These are phyloP conservation scores for Malus hybrid DNA, from an alignment of 331 rosid genomes.

Conservation along the genomic window DNA sequence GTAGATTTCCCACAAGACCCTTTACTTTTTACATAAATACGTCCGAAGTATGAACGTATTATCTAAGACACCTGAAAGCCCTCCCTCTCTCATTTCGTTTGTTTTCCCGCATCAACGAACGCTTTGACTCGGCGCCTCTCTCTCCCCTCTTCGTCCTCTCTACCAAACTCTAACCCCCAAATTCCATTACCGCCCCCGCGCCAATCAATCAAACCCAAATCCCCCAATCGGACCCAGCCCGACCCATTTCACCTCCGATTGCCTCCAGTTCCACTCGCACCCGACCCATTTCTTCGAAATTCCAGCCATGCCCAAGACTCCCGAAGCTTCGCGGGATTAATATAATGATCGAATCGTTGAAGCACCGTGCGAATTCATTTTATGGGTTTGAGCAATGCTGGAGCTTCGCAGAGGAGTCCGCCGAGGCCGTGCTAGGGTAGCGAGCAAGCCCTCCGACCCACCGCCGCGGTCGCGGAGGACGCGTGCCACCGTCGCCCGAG, in stretches of 20 bases:
- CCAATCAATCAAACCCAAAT: not conserved
- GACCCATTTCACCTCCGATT: not conserved
- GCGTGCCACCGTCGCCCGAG: conserved; percentile 69
- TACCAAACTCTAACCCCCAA: conserved; percentile 59
- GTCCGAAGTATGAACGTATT: too few species aligned
- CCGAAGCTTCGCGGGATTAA: conserved; percentile 23
- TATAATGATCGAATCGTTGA: conserved; percentile 53
- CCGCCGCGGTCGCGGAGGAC: conserved; percentile 41
- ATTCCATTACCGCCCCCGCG: not conserved
- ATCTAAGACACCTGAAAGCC: too few species aligned
- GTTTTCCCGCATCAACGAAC: not conserved
- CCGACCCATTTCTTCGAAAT: not conserved
- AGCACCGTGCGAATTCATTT: conserved; percentile 17
- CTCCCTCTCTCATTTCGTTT: too few species aligned
- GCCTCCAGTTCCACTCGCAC: not conserved
- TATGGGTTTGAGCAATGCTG: conserved; percentile 35
- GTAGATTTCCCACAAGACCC: too few species aligned
- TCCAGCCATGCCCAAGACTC: conserved; percentile 26
- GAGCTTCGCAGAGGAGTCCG: conserved; percentile 85
- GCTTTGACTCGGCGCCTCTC: not conserved
- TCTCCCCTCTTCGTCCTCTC: not conserved
- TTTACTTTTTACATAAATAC: too few species aligned
- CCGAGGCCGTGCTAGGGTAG: conserved; percentile 66
- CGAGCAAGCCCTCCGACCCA: conserved; percentile 33
- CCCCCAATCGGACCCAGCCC: not conserved